Conservation (phyloP, 2,329 filamentous ascomycete genomes). For the Aspergillus luchuensis region DNA sequence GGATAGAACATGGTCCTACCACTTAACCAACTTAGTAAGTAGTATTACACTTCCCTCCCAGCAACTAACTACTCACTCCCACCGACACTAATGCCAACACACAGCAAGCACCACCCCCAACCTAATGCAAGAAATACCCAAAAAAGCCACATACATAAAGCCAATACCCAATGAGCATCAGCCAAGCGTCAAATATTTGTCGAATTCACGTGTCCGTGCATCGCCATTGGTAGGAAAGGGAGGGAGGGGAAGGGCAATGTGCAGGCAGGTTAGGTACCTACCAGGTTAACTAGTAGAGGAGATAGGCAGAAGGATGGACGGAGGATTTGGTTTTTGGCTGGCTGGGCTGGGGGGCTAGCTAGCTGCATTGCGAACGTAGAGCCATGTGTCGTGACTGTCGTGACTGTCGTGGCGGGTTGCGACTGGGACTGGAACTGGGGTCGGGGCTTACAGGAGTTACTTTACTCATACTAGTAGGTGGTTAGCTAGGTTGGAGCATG, state of each 20-base stretch:
- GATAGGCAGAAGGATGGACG: too few species aligned
- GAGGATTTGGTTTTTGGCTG: too few species aligned
- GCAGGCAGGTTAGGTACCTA: not conserved
- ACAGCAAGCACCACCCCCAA: not conserved
- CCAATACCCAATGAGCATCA: not conserved
- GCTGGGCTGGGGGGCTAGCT: not conserved
- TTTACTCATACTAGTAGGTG: not conserved
- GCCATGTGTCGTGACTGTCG: not conserved
- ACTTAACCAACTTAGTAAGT: not conserved
- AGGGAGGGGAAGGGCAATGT: not conserved
- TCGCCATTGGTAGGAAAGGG: not conserved
- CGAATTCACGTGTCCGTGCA: not conserved
- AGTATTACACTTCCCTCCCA: too few species aligned
- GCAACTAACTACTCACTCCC: not conserved
- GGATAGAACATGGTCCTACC: not conserved
- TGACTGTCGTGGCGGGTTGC: conserved; percentile 5
- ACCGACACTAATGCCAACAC: not conserved
- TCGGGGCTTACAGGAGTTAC: not conserved
- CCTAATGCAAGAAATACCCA: conserved; percentile 11
- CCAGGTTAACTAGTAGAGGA: not conserved
- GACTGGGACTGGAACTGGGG: not conserved
- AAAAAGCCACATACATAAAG: not conserved
- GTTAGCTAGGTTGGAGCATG: not conserved
- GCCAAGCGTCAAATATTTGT: not conserved
- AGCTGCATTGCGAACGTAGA: not conserved